Base-by-base conservation (phyloP, 2,329 filamentous ascomycete species). In the Cytospora piceae region DNA sequence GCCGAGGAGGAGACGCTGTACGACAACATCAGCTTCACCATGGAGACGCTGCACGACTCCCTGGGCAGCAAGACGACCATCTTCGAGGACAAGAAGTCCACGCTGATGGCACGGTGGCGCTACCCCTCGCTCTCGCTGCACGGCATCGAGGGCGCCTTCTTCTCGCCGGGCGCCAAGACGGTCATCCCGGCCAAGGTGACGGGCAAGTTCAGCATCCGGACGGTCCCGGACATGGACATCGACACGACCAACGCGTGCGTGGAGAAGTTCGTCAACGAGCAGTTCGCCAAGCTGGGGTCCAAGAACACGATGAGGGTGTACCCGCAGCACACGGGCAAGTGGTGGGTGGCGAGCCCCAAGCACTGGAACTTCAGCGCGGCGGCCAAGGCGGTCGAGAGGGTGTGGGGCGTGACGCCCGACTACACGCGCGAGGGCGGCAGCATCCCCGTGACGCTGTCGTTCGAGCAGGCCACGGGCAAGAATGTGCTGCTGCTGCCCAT, bases 341-440 rank as follows among this genome's bases (percentile, higher is more conserved):
- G 95, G 95, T 99, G 95, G 95, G 93, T 96, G 57, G 93, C 96
- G 56, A 94, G 91, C 75, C 94, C 95, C 34, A 95, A 96, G 81
- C 94, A 99, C 85, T 98, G 95, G 93, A 99, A 99, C 85, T 99
- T 98, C 81, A 87, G 88, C 34, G 94, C 94, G 31, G 95, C 95
- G 17, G 88, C 90, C 75, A 98, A 97, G 85, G 95, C 95, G n/a
- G 93, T 95, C 39, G 90, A 98, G 83, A 88, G 93, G 70, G 95
- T 99, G 46, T 99, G 93, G 87, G 92, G 92, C 62, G 90, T 97
- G 63, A 85, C 93, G 82, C 95, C 95, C 31, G 95, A 99, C 80
- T 90, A 97, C 79, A 99, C 95, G 51, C 88, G 95, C 69, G 95
- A 99, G 82, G 95, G 95, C 78, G 95, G 95, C 80, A 96, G 93